These are phyloP conservation scores for Salvia hispanica DNA, from an alignment of 257 asterid species.

Conservation along the genomic window DNA sequence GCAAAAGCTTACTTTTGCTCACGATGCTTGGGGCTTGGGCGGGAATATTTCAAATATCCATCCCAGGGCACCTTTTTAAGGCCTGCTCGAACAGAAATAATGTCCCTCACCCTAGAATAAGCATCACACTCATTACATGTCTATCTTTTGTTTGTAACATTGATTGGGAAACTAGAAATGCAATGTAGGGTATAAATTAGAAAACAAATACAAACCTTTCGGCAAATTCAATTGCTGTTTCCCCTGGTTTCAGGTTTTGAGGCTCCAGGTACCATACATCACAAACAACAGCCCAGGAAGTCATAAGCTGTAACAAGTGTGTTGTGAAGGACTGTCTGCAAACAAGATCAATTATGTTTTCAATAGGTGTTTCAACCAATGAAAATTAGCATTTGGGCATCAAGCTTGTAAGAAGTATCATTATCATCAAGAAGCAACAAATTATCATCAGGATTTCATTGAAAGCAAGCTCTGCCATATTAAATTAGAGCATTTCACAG, in stretches of 20 bases:
- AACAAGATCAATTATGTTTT: constrained; percentile 20
- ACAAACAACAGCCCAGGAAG: constrained; percentile 99
- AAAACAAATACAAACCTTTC: constrained; percentile 61
- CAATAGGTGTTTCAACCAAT: constrained; percentile 9
- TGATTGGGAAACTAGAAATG: constrained; percentile 6
- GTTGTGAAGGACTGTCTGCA: constrained; percentile 91
- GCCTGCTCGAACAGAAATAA: constrained; percentile 82
- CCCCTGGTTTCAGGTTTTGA: constrained; percentile 85
- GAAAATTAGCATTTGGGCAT: background rate
- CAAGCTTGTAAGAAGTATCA: constrained; percentile 1
- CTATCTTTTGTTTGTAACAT: background rate
- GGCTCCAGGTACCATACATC: constrained; percentile 99
- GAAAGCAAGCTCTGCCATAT: constrained; percentile 20
- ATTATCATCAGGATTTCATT: constrained; percentile 4
- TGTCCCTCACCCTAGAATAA: constrained; percentile 79
- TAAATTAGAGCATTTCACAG: background rate
- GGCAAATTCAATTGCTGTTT: constrained; percentile 92
- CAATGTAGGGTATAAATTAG: background rate
- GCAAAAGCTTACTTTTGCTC: constrained; percentile 79
- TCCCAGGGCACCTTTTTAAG: constrained; percentile 54
- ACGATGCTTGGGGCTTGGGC: constrained; percentile 91
- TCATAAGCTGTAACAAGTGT: constrained; percentile 97
- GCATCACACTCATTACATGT: constrained; percentile 15
- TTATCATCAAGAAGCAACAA: background rate
- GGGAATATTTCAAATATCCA: constrained; percentile 82